Evolutionary conservation across 495 filamentous ascomycete genomes (phyloP), one percentile per base, ranked within the genome.

Genomic region (Trichoderma orchidacearum): DNA sequence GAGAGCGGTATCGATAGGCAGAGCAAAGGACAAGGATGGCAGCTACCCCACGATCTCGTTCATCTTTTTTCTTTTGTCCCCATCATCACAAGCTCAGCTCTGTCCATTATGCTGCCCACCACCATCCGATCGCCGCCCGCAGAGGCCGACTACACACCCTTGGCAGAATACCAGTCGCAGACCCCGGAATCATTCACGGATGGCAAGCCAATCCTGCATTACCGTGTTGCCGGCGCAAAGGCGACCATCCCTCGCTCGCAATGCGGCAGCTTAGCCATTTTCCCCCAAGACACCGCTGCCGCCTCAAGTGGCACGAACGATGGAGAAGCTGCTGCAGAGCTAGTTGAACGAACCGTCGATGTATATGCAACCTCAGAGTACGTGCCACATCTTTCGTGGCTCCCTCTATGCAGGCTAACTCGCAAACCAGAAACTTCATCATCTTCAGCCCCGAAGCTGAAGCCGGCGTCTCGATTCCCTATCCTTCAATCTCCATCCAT

Each of bases 401-500:
- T 7, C 7, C 18, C 18, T 48, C 11, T 4, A 15, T 36, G 21
- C 18, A 27, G 11, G 56, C 23, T n/a, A 27, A 28, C 30, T 21
- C n/a, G 9, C 11, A 23, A 5, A 56, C 54, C 57, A 94, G 89
- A 53, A 83, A 84, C 70, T 75, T 96, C 58, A 80, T 81, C 48
- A 70, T 95, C 60, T 92, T 81, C 74, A 85, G 81, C 65, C 69
- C 79, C 51, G 54, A 78, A 18, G 73, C 72, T 48, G 70, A 75
- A 30, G 70, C 68, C 3, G 91, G 90, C 53, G 63, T 95, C 53
- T 77, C 83, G 35, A 90, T 98, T 58, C 86, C 90, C 13, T 98
- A 96, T 74, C 89, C 87, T 3, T 71, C 82, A 30, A 89, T 98
- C 64, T 86, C 85, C 29, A 82, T 97, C 9, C 93, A 98, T 69